Evolutionary conservation across 345 rosid species (phyloP), one percentile per base, ranked within the genome.

Genomic region (Camelina hispida): DNA sequence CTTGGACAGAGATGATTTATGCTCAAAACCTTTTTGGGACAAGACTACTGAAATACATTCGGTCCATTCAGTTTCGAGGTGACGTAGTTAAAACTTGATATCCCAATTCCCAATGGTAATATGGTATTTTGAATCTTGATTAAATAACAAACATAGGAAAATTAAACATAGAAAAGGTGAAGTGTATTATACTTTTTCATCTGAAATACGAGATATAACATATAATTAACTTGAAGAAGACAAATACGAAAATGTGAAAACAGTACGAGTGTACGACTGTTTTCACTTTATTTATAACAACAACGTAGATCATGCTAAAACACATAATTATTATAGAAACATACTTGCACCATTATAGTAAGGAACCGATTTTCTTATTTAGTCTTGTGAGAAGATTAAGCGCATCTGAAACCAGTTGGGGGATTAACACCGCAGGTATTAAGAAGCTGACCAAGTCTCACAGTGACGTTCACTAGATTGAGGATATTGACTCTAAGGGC

Each of bases 281-380:
- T 17, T n/a, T 61, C 48, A 40, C 50, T 61, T 61, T 61, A 18
- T 61, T 38, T 38, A 28, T 10, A 40, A 60, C 47, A 60, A 38
- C 43, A 38, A 40, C 46, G n/a, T 7, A 30, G 43, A 38, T 38
- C 43, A 38, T 30, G 3, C 18, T 7, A 32, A n/a, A 18, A 6
- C 15, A 35, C 16, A 34, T 55, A 14, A 5, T 59, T 35, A 58
- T 34, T 58, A 56, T 7, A 35, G 15, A 17, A 17, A 59, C 44
- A 58, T 58, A 38, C 14, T 10, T 38, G 43, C 5, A 40, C 14
- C 43, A 40, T 40, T 11, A 59, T 12, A 32, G 1, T n/a, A n/a
- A 3, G 7, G 8, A 28, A 28, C 6, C 5, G 23, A 23, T 57
- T 4, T 34, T 22, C 43, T 32, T 40, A 40, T 40, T 32, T 22